Conservation (phyloP, 2,329 filamentous ascomycete species). For the Coleophoma cylindrospora region DNA sequence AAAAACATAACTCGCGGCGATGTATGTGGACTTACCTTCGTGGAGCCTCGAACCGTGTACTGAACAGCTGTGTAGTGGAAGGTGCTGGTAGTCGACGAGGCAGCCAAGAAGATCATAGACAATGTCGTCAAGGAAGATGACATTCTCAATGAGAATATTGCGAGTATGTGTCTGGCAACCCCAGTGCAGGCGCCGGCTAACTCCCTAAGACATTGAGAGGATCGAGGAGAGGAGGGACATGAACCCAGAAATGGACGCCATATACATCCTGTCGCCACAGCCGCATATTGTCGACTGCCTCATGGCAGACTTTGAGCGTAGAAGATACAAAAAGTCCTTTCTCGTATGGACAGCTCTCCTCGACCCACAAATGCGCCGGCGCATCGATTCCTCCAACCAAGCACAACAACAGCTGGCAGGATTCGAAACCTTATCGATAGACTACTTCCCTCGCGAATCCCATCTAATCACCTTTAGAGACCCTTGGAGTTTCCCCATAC, state of each 20-base stretch:
- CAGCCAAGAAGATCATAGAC: constrained; percentile 79
- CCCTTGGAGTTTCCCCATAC: constrained; percentile 88
- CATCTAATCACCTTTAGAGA: constrained; percentile 89
- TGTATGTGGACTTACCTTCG: constrained; percentile 42
- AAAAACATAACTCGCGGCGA: constrained; percentile 76
- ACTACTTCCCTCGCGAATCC: constrained; percentile 88
- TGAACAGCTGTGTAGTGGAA: constrained; percentile 68
- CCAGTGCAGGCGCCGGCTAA: constrained; percentile 8
- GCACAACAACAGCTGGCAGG: constrained; percentile 72
- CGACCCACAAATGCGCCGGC: constrained; percentile 63
- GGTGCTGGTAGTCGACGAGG: constrained; percentile 84
- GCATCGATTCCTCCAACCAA: constrained; percentile 66
- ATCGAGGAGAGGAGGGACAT: constrained; percentile 81
- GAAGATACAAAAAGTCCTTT: constrained; percentile 73
- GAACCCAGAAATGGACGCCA: constrained; percentile 88
- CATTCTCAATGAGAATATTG: constrained; percentile 93
- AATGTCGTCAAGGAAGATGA: constrained; percentile 94
- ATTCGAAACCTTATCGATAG: constrained; percentile 77
- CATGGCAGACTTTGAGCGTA: constrained; percentile 83
- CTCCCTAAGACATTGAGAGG: constrained; percentile 74
- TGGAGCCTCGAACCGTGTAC: constrained; percentile 1
- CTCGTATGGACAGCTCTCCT: constrained; percentile 82
- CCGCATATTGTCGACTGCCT: constrained; percentile 90
- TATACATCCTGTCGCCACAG: constrained; percentile 85
- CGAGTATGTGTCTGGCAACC: constrained; percentile 52